Conservation (phyloP, 192 early-diverging fungal genomes). For the Phlyctochytrium arcticum region DNA sequence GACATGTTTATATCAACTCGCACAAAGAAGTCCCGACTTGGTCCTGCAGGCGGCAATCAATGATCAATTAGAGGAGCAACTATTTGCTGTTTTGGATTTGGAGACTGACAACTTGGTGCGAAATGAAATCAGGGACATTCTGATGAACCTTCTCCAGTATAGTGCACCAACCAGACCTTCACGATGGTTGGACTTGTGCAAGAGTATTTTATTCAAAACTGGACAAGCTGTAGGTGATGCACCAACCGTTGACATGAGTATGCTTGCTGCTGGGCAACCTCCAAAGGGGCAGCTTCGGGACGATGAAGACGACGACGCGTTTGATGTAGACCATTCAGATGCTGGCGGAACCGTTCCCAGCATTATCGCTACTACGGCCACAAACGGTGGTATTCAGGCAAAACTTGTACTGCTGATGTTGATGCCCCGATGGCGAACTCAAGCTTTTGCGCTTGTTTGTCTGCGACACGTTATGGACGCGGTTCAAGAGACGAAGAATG, state of each 20-base stretch:
- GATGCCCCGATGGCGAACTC: slow-evolving; percentile 70
- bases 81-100: slow-evolving; percentile 75
- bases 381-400: slow-evolving; percentile 6
- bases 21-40: slow-evolving; percentile 66
- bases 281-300: slow-evolving; percentile 8
- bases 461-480: slow-evolving; percentile 62
- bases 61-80: slow-evolving; percentile 65
- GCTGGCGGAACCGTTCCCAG: slow-evolving; percentile 1
- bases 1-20: slow-evolving; percentile 82
- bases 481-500: slow-evolving; percentile 49
- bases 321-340: slow-evolving; percentile 47
- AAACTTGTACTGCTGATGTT: slow-evolving; percentile 33
- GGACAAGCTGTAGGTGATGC: slow-evolving; percentile 14
- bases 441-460: slow-evolving; percentile 74
- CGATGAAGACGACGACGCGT: slow-evolving; percentile 37
- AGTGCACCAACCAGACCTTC: slow-evolving; percentile 61
- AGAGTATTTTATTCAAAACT: slow-evolving; percentile 70
- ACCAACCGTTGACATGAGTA: slow-evolving; percentile 8
- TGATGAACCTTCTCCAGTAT: slow-evolving; percentile 32
- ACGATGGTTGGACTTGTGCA: slow-evolving; percentile 79
- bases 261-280: neutral
- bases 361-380: slow-evolving; percentile 5
- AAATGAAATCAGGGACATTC: slow-evolving; percentile 52
- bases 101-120: slow-evolving; percentile 63
- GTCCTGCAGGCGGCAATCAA: slow-evolving; percentile 63